Evolutionary conservation across 2,329 filamentous ascomycete species (phyloP).

Genomic region (Zymoseptoria pseudotritici): DNA sequence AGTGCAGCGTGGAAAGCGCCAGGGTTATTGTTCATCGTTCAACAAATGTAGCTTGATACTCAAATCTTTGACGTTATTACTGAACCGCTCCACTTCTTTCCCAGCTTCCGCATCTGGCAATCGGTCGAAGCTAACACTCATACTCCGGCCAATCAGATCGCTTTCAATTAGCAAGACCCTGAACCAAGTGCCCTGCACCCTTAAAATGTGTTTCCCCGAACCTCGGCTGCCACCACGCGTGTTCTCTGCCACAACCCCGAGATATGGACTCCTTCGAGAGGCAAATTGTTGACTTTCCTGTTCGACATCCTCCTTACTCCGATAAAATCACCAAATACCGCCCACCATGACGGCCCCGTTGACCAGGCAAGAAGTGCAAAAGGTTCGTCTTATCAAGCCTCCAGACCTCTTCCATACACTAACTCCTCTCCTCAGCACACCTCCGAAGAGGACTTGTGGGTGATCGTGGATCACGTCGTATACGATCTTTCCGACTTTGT

Average conservation of each 20-base stretch:
- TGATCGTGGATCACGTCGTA: constrained; percentile 78
- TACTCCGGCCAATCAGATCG: neutral
- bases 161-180: neutral
- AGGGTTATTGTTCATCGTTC: no score
- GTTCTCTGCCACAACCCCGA: neutral
- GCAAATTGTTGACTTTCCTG: neutral
- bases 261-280: neutral
- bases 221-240: neutral
- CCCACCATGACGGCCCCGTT: constrained; percentile 18
- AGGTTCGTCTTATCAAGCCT: constrained; percentile 7
- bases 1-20: no score
- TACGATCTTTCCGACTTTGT: constrained; percentile 82
- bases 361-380: constrained; percentile 26
- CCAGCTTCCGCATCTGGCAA: neutral
- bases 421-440: constrained; percentile 48
- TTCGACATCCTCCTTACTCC: neutral
- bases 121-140: neutral
- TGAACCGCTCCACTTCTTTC: neutral
- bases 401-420: neutral
- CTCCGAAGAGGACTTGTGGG: constrained; percentile 68
- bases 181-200: neutral
- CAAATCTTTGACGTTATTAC: no score
- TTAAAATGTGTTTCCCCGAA: neutral
- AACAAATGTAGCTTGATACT: no score
- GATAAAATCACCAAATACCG: neutral